These are phyloP conservation scores for Mycena maculata DNA, from an alignment of 768 basidiomycete genomes.

Conservation along the genomic window DNA sequence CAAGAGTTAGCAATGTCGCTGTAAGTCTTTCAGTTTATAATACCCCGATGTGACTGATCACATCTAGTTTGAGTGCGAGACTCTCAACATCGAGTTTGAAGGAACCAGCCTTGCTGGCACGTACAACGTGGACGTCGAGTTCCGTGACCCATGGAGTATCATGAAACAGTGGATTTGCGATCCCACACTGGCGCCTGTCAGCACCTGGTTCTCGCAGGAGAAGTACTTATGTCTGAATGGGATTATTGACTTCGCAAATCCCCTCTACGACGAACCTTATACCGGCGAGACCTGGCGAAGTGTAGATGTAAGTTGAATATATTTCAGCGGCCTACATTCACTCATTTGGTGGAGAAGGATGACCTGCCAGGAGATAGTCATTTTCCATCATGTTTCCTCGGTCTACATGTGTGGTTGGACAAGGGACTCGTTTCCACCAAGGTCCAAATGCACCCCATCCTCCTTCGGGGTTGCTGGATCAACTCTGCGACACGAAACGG, in stretches of 20 bases:
- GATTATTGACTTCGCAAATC: too few species aligned
- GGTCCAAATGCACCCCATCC: slow-evolving; percentile 34
- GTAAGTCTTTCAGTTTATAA: slow-evolving; percentile 3
- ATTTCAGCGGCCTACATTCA: background rate
- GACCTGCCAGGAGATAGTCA: background rate
- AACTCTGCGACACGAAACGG: slow-evolving; percentile 32
- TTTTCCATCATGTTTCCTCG: slow-evolving; percentile 26
- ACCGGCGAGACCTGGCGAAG: slow-evolving; percentile 32
- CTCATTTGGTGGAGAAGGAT: background rate
- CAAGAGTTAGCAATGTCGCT: slow-evolving; percentile 19
- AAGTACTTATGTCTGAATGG: background rate
- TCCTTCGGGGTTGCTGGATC: slow-evolving; percentile 31
- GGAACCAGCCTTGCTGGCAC: slow-evolving; percentile 7
- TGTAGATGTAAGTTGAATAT: slow-evolving; percentile 22
- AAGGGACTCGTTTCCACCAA: slow-evolving; percentile 33
- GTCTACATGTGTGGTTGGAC: slow-evolving; percentile 34
- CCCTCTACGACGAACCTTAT: slow-evolving; percentile 30
- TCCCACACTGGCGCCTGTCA: slow-evolving; percentile 15
- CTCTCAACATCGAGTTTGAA: slow-evolving; percentile 21
- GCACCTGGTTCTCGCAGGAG: slow-evolving; percentile 24
- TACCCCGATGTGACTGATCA: background rate
- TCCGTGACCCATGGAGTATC: slow-evolving; percentile 35
- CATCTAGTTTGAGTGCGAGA: slow-evolving; percentile 27
- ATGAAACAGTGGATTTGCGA: slow-evolving; percentile 27
- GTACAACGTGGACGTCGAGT: slow-evolving; percentile 28